These are phyloP conservation scores for Lactarius hatsudake DNA, from an alignment of 768 basidiomycete species.

Conservation along the genomic window DNA sequence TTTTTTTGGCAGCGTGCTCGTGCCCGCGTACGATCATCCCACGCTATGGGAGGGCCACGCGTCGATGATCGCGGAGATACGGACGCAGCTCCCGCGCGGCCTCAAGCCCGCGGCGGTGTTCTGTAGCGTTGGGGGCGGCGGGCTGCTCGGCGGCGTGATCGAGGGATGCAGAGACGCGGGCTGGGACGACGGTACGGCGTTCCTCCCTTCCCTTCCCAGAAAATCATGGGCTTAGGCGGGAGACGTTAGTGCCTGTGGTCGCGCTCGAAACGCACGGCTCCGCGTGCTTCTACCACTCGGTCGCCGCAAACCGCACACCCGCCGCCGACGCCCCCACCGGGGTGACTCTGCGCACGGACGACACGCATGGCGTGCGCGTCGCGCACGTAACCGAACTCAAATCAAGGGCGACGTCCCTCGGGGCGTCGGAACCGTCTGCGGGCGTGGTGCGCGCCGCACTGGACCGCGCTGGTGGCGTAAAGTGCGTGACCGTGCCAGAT, in stretches of 20 bases:
- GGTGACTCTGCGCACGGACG: conserved; percentile 42
- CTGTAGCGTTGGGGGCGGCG: conserved; percentile 76
- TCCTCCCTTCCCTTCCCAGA: not conserved
- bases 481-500: conserved; percentile 62
- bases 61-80: conserved; percentile 68
- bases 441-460: conserved; percentile 65
- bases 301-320: conserved; percentile 50
- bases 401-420: conserved; percentile 68
- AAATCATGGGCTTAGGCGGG: not conserved
- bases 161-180: conserved; percentile 58
- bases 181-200: conserved; percentile 62
- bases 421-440: conserved; percentile 62
- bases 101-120: conserved; percentile 66
- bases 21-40: conserved; percentile 70
- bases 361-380: conserved; percentile 46
- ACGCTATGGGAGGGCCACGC: conserved; percentile 73
- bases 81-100: conserved; percentile 44
- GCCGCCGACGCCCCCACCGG: conserved; percentile 41
- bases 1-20: conserved; percentile 49
- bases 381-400: conserved; percentile 57
- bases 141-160: conserved; percentile 67
- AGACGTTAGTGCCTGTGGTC: conserved; percentile 54
- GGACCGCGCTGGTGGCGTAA: conserved; percentile 53
- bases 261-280: conserved; percentile 70
- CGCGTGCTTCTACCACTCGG: conserved; percentile 70